These are phyloP conservation scores for Penicillium coffeae DNA, from an alignment of 495 filamentous ascomycete genomes.

Conservation along the genomic window DNA sequence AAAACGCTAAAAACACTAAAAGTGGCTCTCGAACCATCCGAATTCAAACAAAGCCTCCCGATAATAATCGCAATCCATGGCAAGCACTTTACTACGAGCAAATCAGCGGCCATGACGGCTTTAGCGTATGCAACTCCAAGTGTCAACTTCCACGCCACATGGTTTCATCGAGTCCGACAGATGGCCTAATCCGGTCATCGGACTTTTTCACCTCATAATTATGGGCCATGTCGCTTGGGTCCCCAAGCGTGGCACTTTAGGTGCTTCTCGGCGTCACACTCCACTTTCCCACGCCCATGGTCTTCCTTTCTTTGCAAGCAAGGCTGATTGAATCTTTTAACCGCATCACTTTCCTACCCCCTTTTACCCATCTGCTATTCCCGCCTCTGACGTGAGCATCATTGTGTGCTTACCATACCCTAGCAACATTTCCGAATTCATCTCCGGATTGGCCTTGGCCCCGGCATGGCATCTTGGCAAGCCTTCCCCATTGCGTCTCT, in stretches of 20 bases:
- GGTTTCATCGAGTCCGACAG: slow-evolving; percentile 19
- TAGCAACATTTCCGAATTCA: too few relatives aligned
- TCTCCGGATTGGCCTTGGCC: not conserved
- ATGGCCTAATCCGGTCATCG: slow-evolving; percentile 4
- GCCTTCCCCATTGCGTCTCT: not conserved
- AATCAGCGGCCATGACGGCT: not conserved
- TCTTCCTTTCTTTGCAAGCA: too few relatives aligned
- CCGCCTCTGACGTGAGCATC: not conserved
- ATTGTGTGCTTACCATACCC: too few relatives aligned
- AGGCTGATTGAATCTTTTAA: not conserved
- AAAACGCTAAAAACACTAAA: slow-evolving; percentile 1
- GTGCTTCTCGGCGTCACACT: not conserved
- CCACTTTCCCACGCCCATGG: not conserved
- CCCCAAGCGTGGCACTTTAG: not conserved
- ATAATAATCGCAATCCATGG: slow-evolving; percentile 2
- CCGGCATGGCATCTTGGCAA: slow-evolving; percentile 1
- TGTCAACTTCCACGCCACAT: slow-evolving; percentile 19
- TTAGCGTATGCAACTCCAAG: slow-evolving; percentile 19
- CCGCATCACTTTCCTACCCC: not conserved
- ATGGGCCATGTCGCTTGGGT: not conserved
- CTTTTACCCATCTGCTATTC: not conserved
- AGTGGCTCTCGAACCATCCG: not conserved
- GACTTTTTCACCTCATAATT: slow-evolving; percentile 1
- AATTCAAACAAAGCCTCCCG: not conserved
- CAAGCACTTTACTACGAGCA: not conserved